phyloP scores from a whole-genome alignment of 805 yeast species.

The Teunomyces pallodes region DNA sequence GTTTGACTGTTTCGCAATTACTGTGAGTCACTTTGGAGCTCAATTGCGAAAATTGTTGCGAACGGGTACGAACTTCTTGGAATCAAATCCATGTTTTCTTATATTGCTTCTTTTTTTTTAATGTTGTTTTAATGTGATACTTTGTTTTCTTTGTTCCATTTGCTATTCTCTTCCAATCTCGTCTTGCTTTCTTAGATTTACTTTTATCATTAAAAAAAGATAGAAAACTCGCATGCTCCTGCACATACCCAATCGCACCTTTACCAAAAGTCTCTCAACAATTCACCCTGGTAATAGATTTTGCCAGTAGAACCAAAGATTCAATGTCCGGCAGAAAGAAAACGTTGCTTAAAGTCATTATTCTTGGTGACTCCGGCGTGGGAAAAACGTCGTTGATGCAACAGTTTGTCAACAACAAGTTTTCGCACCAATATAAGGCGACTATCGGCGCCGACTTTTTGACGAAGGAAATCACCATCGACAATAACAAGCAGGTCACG shows the following conservation, averaged over 20 bases:
- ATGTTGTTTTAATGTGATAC: too few relatives aligned
- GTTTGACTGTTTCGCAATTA: too few relatives aligned
- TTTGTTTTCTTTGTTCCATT: too few relatives aligned
- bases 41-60: background rate
- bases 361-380: constrained; percentile 95
- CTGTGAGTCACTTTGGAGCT: background rate
- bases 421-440: constrained; percentile 93
- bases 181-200: too few relatives aligned
- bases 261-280: background rate
- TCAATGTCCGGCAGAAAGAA: constrained; percentile 64
- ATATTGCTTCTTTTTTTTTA: too few relatives aligned
- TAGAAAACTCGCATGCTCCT: too few relatives aligned
- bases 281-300: background rate
- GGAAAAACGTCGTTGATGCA: constrained; percentile 98
- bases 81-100: background rate
- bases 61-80: background rate
- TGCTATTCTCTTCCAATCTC: too few relatives aligned
- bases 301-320: too few relatives aligned
- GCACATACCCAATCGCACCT: too few relatives aligned
- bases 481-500: constrained; percentile 70
- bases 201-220: too few relatives aligned
- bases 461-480: constrained; percentile 85
- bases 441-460: constrained; percentile 97
- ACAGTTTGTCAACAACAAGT: constrained; percentile 92
- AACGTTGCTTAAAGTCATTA: constrained; percentile 79